A percentile compares a stretch with the other conserved stretches of the same genome.
Evolutionary conservation across 176 grass and related monocot genomes (phyloP).

Genomic region (Saccharum spontaneum): DNA sequence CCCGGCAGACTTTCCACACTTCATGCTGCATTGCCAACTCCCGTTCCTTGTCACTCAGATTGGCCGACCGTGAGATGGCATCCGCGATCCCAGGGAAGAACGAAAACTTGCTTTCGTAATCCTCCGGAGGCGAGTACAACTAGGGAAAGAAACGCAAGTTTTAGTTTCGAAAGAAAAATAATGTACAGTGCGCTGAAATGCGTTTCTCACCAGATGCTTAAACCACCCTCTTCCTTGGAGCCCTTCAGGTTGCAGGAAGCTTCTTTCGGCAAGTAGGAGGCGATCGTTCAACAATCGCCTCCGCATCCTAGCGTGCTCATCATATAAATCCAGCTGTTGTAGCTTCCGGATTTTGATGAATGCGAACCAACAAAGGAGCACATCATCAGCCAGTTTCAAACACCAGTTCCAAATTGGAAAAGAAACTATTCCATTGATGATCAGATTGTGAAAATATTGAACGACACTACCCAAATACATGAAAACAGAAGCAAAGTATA

Average conservation of each 20-base stretch:
- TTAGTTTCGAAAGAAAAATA: not conserved
- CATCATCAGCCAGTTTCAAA: not conserved
- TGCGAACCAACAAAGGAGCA: slow-evolving; percentile 4
- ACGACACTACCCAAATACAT: not conserved
- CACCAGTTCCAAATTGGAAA: not conserved
- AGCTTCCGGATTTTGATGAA: slow-evolving; percentile 52
- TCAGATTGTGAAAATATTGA: not conserved
- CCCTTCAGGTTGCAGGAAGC: slow-evolving; percentile 79
- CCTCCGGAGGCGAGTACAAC: slow-evolving; percentile 85
- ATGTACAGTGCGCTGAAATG: not conserved
- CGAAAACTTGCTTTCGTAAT: slow-evolving; percentile 64
- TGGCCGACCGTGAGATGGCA: slow-evolving; percentile 46
- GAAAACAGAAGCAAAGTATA: not conserved
- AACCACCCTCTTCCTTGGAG: slow-evolving; percentile 92
- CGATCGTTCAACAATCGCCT: slow-evolving; percentile 73
- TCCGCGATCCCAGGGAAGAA: slow-evolving; percentile 86
- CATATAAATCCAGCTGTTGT: slow-evolving; percentile 30
- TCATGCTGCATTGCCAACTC: slow-evolving; percentile 43
- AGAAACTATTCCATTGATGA: not conserved
- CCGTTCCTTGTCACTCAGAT: slow-evolving; percentile 7
- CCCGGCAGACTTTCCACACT: slow-evolving; percentile 69
- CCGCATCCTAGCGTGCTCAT: slow-evolving; percentile 36
- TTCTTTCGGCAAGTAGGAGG: slow-evolving; percentile 89
- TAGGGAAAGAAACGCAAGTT: not conserved
- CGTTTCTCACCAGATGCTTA: slow-evolving; percentile 73